phyloP scores from a whole-genome alignment of 352 stramenopile species.

The Globisporangium cederbergense region DNA sequence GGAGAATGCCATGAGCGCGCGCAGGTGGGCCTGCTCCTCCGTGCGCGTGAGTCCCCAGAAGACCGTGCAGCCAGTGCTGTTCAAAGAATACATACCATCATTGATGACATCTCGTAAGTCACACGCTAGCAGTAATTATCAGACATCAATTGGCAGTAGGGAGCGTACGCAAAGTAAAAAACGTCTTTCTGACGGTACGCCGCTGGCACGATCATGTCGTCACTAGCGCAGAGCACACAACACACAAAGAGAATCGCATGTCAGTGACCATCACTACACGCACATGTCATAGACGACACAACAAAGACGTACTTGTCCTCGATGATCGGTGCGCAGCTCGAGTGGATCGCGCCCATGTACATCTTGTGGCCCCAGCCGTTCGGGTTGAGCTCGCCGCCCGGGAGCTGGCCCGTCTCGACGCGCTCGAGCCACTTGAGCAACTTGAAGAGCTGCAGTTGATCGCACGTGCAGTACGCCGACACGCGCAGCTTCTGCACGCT shows the following conservation, averaged over 20 bases:
- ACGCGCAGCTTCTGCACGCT: slow-evolving; percentile 79
- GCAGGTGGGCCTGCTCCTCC: slow-evolving; percentile 77
- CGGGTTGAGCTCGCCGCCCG: slow-evolving; percentile 69
- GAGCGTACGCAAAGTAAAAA: slow-evolving; percentile 80
- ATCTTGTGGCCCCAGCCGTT: slow-evolving; percentile 83
- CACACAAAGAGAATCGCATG: neutral
- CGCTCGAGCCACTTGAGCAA: slow-evolving; percentile 85
- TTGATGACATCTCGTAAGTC: neutral
- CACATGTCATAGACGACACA: neutral
- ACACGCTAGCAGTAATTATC: neutral
- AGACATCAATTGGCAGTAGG: neutral
- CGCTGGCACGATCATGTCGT: slow-evolving; percentile 34
- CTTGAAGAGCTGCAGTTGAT: slow-evolving; percentile 84
- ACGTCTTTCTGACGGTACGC: slow-evolving; percentile 77
- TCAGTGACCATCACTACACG: neutral
- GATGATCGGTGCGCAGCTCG: slow-evolving; percentile 44
- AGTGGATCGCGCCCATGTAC: slow-evolving; percentile 87
- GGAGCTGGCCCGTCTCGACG: slow-evolving; percentile 71
- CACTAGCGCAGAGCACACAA: slow-evolving; percentile 3
- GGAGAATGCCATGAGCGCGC: slow-evolving; percentile 54
- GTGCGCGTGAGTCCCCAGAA: slow-evolving; percentile 87
- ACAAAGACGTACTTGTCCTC: slow-evolving; percentile 34
- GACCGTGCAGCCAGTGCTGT: slow-evolving; percentile 80
- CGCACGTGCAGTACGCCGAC: slow-evolving; percentile 83
- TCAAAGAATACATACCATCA: slow-evolving; percentile 4